Evolutionary conservation across 2,329 filamentous ascomycete genomes (phyloP).

Genomic region (Exophiala aquamarina): DNA sequence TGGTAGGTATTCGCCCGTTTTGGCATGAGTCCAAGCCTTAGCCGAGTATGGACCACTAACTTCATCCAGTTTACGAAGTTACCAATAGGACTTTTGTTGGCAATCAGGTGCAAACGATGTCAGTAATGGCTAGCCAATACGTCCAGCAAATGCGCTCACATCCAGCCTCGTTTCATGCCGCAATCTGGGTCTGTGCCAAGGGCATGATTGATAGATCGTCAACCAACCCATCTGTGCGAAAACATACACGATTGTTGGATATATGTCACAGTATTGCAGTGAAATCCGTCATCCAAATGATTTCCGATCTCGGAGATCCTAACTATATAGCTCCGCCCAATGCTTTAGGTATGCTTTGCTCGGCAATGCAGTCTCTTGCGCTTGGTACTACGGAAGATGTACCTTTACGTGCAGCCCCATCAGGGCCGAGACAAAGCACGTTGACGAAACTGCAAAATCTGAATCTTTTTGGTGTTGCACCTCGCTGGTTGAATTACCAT

Average conservation of each 20-base stretch:
- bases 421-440: not conserved
- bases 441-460: not conserved
- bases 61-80: not conserved
- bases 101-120: not conserved
- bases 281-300: not conserved
- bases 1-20: not conserved
- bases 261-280: not conserved
- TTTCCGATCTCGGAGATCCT: not conserved
- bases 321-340: not conserved
- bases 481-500: slow-evolving; percentile 2
- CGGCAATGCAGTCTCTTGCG: slow-evolving; percentile 1
- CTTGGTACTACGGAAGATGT: not conserved
- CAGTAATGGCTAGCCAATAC: not conserved
- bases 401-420: not conserved
- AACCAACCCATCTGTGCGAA: not conserved
- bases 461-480: not conserved
- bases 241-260: not conserved
- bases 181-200: slow-evolving; percentile 1
- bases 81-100: not conserved
- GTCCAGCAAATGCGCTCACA: slow-evolving; percentile 1
- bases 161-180: slow-evolving; percentile 1
- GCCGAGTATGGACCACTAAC: not conserved
- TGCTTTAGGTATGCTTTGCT: not conserved
- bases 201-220: not conserved
- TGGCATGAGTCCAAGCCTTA: not conserved